Percentiles rank a stretch among this genome's conserved stretches.
These are phyloP conservation scores for Penicilliopsis zonata DNA, from an alignment of 495 filamentous ascomycete species.

Conservation along the genomic window DNA sequence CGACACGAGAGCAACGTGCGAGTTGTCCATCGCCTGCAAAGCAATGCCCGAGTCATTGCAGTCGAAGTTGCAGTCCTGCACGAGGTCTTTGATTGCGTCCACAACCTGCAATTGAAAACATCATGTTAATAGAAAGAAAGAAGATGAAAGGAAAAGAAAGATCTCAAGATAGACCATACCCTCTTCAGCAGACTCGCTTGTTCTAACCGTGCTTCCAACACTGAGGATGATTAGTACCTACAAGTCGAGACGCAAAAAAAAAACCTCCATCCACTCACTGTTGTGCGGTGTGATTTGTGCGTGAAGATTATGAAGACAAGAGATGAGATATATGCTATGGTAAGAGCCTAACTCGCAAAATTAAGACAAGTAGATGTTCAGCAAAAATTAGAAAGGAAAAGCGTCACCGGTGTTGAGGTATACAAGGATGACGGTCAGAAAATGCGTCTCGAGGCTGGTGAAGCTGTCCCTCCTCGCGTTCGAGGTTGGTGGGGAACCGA, in stretches of 20 bases:
- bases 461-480: slow-evolving; percentile 18
- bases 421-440: not conserved
- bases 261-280: slow-evolving; percentile 15
- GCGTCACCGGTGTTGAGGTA: not conserved
- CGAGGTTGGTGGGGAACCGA: slow-evolving; percentile 18
- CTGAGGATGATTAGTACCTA: slow-evolving; percentile 26
- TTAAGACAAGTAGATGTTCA: slow-evolving; percentile 1
- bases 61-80: slow-evolving; percentile 99
- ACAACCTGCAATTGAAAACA: slow-evolving; percentile 54
- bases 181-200: slow-evolving; percentile 93
- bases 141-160: not conserved
- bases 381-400: slow-evolving; percentile 1
- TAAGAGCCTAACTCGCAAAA: too few species aligned
- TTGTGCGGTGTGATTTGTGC: slow-evolving; percentile 10
- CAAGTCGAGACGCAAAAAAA: not conserved
- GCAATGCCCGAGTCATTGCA: slow-evolving; percentile 99
- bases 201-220: slow-evolving; percentile 96
- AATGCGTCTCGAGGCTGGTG: not conserved
- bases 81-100: slow-evolving; percentile 97
- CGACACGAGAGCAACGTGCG: slow-evolving; percentile 95
- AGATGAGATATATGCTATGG: too few species aligned
- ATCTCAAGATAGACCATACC: slow-evolving; percentile 35
- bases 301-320: slow-evolving; percentile 3
- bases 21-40: slow-evolving; percentile 99
- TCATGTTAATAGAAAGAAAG: slow-evolving; percentile 1